Percentiles rank a stretch among this genome's conserved stretches.
Evolutionary conservation across 257 asterid genomes (phyloP).

Genomic region (Vinca minor): DNA sequence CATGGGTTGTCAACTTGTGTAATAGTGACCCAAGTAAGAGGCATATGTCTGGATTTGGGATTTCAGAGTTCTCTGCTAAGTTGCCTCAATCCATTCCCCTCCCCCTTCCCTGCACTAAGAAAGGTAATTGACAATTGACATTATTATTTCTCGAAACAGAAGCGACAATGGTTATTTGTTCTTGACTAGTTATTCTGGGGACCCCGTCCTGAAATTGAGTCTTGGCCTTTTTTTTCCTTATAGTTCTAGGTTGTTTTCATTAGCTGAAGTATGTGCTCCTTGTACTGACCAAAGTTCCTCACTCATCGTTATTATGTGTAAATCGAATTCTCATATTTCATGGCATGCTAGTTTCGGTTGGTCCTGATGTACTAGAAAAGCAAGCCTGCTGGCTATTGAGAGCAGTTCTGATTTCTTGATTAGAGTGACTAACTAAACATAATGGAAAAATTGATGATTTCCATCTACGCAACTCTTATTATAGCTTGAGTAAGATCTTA

Average conservation of each 20-base stretch:
- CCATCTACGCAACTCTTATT: background rate
- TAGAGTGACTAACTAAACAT: background rate
- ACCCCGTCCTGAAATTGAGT: background rate
- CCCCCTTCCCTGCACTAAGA: background rate
- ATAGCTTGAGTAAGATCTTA: background rate
- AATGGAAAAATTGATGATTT: background rate
- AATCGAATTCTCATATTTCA: background rate
- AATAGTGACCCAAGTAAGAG: background rate
- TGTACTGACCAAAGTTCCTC: background rate
- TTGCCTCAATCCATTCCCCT: background rate
- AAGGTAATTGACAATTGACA: background rate
- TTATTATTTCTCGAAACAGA: background rate
- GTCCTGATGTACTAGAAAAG: background rate
- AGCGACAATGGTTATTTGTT: background rate
- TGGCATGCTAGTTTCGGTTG: background rate
- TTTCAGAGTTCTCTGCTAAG: background rate
- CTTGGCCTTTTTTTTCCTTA: background rate
- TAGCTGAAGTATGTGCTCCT: background rate
- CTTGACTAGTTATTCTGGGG: background rate
- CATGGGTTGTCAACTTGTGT: background rate
- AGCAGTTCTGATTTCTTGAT: background rate
- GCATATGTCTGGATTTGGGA: background rate
- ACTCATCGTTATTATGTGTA: background rate
- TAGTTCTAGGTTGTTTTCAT: background rate
- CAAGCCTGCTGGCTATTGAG: background rate